phyloP scores from a whole-genome alignment of 2,329 filamentous ascomycete genomes.

The Alternaria sp. region DNA sequence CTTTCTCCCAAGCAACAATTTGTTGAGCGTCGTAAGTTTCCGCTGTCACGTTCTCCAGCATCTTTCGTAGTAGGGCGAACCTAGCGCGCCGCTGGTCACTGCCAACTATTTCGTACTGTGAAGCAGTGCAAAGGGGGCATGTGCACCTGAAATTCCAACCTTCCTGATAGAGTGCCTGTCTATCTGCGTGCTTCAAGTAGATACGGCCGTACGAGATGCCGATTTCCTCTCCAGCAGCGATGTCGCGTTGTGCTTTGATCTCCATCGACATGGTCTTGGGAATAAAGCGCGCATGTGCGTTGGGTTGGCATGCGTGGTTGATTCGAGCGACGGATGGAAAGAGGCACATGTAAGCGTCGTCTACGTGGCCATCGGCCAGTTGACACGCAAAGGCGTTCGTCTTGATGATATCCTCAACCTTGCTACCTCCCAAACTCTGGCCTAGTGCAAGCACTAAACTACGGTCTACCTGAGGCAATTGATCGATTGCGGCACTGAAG shows the following conservation, averaged over 20 bases:
- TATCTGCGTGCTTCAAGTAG: slow-evolving; percentile 29
- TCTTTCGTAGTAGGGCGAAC: slow-evolving; percentile 27
- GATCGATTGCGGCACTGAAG: slow-evolving; percentile 21
- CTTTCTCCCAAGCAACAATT: slow-evolving; percentile 36
- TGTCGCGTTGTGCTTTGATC: slow-evolving; percentile 32
- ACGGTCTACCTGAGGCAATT: slow-evolving; percentile 20
- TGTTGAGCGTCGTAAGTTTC: slow-evolving; percentile 35
- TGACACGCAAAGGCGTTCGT: slow-evolving; percentile 38
- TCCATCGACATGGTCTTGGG: slow-evolving; percentile 32
- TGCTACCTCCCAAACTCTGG: slow-evolving; percentile 25
- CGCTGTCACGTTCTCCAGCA: slow-evolving; percentile 27
- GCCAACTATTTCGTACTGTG: slow-evolving; percentile 20
- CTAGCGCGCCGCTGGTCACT: slow-evolving; percentile 33
- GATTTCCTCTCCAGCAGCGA: slow-evolving; percentile 35
- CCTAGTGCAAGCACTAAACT: slow-evolving; percentile 25
- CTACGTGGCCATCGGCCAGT: slow-evolving; percentile 30
- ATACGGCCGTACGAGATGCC: slow-evolving; percentile 35
- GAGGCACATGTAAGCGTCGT: slow-evolving; percentile 37
- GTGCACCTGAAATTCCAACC: slow-evolving; percentile 38
- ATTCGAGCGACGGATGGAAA: slow-evolving; percentile 36
- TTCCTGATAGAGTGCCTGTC: slow-evolving; percentile 30
- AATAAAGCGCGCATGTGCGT: slow-evolving; percentile 35
- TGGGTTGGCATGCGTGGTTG: slow-evolving; percentile 38
- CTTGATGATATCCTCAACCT: slow-evolving; percentile 34
- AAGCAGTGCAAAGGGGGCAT: slow-evolving; percentile 34